These are phyloP conservation scores for Liquidambar formosana DNA, from an alignment of 164 flowering plant genomes.

Conservation along the genomic window DNA sequence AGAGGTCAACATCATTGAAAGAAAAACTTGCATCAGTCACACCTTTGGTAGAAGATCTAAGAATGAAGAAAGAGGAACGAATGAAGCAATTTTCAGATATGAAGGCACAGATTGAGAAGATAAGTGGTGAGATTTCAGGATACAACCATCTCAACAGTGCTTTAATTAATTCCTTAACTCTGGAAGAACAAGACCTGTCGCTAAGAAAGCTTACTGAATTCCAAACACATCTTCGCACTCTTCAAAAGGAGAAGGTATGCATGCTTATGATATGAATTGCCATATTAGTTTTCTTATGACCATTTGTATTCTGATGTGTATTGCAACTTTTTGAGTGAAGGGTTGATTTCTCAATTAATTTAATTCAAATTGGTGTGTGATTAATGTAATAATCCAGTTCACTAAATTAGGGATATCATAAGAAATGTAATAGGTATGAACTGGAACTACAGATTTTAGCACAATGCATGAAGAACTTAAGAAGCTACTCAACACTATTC, in stretches of 20 bases:
- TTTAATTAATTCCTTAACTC: slow-evolving; percentile 21
- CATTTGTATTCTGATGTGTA: background rate
- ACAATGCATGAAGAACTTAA: background rate
- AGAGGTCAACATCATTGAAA: slow-evolving; percentile 56
- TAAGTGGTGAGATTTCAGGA: slow-evolving; percentile 78
- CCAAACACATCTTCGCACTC: slow-evolving; percentile 55
- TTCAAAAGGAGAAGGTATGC: slow-evolving; percentile 86
- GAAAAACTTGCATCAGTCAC: slow-evolving; percentile 66
- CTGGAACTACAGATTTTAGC: background rate
- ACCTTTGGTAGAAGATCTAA: slow-evolving; percentile 72
- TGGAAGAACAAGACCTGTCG: slow-evolving; percentile 72
- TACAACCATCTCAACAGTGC: slow-evolving; percentile 33
- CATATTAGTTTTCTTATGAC: background rate
- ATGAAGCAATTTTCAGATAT: slow-evolving; percentile 66
- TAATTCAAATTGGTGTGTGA: background rate
- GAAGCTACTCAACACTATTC: background rate
- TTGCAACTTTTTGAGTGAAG: background rate
- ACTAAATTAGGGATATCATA: background rate
- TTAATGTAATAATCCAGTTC: background rate
- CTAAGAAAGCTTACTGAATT: slow-evolving; percentile 69
- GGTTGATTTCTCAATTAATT: background rate
- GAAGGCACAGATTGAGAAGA: slow-evolving; percentile 66
- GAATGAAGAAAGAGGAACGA: slow-evolving; percentile 66
- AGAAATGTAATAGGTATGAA: background rate
- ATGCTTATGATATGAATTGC: background rate